phyloP scores from a whole-genome alignment of 2,329 filamentous ascomycete genomes.

The Xylariaceae sp. region DNA sequence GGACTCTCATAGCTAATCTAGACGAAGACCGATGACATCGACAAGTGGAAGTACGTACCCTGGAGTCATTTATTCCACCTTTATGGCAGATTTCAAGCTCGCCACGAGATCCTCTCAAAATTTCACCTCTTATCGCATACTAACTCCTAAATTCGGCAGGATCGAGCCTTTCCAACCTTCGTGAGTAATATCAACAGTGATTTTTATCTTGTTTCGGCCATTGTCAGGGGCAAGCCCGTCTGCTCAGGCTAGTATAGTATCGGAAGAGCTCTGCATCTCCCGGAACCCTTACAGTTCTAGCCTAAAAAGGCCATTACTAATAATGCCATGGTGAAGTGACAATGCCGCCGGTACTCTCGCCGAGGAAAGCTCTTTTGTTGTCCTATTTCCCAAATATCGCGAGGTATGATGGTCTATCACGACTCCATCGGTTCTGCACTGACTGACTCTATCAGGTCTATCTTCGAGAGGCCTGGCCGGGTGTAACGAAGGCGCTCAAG shows the following conservation, averaged over 20 bases:
- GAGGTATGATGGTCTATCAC: slow-evolving; percentile 71
- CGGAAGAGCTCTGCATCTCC: neutral
- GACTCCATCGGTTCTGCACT: neutral
- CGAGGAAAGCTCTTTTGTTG: slow-evolving; percentile 88
- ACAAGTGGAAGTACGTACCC: slow-evolving; percentile 77
- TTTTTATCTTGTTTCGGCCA: neutral
- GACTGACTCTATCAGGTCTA: slow-evolving; percentile 18
- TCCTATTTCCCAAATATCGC: slow-evolving; percentile 92
- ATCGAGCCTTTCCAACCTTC: slow-evolving; percentile 79
- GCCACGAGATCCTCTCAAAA: slow-evolving; percentile 80
- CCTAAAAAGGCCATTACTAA: slow-evolving; percentile 1
- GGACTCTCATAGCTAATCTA: slow-evolving; percentile 10
- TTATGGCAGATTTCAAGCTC: neutral
- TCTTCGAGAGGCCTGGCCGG: slow-evolving; percentile 83
- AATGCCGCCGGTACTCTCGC: slow-evolving; percentile 85
- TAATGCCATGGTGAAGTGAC: slow-evolving; percentile 53
- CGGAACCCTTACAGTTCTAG: neutral
- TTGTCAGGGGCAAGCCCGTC: neutral
- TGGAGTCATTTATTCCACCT: neutral
- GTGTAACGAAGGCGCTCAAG: slow-evolving; percentile 85
- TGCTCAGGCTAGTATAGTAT: neutral
- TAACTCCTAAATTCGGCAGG: slow-evolving; percentile 10
- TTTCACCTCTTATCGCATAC: slow-evolving; percentile 2
- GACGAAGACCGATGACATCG: slow-evolving; percentile 96
- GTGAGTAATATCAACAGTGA: slow-evolving; percentile 15